Conservation (phyloP, 176 grass and related monocot species). For the Eremochloa ophiuroides region DNA sequence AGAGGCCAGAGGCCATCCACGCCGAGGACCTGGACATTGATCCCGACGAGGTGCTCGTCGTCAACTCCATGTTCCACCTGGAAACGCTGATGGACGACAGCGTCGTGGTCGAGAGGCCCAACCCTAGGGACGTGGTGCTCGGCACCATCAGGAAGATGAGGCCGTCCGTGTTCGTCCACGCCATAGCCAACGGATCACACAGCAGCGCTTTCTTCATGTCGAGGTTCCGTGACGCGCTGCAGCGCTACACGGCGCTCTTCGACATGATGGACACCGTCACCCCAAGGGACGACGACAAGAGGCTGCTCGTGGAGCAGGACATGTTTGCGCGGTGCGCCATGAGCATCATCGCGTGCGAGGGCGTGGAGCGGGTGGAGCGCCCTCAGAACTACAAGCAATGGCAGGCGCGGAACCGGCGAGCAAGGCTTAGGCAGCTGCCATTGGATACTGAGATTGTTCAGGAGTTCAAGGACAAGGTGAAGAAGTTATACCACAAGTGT, state of each 20-base stretch:
- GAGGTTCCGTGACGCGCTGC: constrained; percentile 36
- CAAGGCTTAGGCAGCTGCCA: constrained; percentile 30
- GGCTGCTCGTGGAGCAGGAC: constrained; percentile 32
- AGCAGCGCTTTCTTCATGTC: constrained; percentile 27
- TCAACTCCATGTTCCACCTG: background rate
- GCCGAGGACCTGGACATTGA: constrained; percentile 24
- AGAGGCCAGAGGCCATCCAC: constrained; percentile 6
- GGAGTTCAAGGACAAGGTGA: constrained; percentile 19
- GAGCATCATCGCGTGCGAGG: constrained; percentile 49
- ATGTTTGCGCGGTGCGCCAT: background rate
- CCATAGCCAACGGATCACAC: constrained; percentile 15
- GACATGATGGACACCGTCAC: constrained; percentile 35
- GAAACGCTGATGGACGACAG: constrained; percentile 35
- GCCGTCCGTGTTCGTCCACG: constrained; percentile 23
- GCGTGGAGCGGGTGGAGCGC: constrained; percentile 26
- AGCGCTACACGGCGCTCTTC: constrained; percentile 22
- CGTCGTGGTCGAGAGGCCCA: background rate
- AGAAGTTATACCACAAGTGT: constrained; percentile 28
- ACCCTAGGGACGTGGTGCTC: constrained; percentile 37
- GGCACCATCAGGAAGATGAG: constrained; percentile 25
- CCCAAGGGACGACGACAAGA: background rate
- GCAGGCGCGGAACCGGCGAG: constrained; percentile 4
- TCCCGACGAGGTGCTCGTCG: constrained; percentile 35
- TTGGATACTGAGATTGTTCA: background rate
- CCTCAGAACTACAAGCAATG: constrained; percentile 34